Evolutionary conservation across 495 filamentous ascomycete genomes (phyloP).

Genomic region (Astrothelium macrocarpum): DNA sequence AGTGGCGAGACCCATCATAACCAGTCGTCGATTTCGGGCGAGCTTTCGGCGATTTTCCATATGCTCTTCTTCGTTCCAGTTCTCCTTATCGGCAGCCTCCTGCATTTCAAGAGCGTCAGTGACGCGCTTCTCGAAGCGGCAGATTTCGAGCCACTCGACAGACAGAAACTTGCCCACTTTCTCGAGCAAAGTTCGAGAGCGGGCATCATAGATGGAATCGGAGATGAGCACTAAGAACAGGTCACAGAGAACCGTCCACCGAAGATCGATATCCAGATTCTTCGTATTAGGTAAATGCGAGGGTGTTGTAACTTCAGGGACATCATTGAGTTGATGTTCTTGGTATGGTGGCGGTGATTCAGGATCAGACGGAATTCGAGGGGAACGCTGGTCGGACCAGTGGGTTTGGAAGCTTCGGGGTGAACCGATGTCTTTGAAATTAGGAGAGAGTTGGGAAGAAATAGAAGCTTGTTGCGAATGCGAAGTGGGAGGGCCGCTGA

Average conservation of each 20-base stretch:
- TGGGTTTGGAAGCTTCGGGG: neutral
- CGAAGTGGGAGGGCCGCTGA: conserved; percentile 7
- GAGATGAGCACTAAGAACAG: conserved; percentile 89
- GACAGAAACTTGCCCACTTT: conserved; percentile 67
- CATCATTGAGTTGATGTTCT: conserved; percentile 56
- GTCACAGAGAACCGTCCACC: conserved; percentile 97
- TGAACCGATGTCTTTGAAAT: neutral
- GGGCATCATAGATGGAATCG: conserved; percentile 87
- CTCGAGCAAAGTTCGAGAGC: conserved; percentile 80
- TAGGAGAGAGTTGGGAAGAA: neutral
- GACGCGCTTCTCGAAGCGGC: conserved; percentile 92
- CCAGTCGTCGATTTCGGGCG: conserved; percentile 68
- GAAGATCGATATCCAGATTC: conserved; percentile 89
- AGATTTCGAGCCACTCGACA: conserved; percentile 86
- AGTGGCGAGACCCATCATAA: conserved; percentile 95
- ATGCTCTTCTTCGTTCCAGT: conserved; percentile 93
- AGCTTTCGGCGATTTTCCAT: conserved; percentile 79
- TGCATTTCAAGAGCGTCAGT: conserved; percentile 98
- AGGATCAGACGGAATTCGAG: neutral
- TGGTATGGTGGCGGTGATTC: conserved; percentile 55
- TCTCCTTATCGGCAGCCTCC: conserved; percentile 81
- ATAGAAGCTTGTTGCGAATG: neutral
- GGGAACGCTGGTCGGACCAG: conserved; percentile 1
- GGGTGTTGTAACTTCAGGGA: conserved; percentile 66
- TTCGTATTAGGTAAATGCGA: conserved; percentile 69